These are phyloP conservation scores for Paramecium sonneborni DNA, from an alignment of 73 alveolate genomes.

Conservation along the genomic window DNA sequence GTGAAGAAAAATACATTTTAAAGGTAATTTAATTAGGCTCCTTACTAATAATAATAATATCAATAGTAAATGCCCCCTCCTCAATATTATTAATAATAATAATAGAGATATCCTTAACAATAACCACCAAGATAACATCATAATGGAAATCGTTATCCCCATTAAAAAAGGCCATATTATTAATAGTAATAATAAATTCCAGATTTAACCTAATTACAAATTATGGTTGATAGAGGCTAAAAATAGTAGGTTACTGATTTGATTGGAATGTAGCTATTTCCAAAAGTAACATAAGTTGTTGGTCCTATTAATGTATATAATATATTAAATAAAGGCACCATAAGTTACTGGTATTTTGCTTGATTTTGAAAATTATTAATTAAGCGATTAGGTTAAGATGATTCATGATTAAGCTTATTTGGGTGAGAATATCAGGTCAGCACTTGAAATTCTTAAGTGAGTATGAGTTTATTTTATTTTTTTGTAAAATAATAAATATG, in stretches of 20 bases:
- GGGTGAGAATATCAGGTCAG: constrained; percentile 44
- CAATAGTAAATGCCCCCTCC: neutral
- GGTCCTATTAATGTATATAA: constrained; percentile 14
- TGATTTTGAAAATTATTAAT: constrained; percentile 28
- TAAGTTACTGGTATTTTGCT: constrained; percentile 17
- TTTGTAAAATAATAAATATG: constrained; percentile 23
- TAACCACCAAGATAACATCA: neutral
- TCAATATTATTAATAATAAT: neutral
- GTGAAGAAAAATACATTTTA: neutral
- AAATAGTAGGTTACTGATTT: neutral
- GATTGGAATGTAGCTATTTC: constrained; percentile 7
- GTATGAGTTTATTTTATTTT: neutral
- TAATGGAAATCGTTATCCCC: neutral
- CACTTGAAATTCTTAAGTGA: constrained; percentile 37
- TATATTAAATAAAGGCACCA: constrained; percentile 8
- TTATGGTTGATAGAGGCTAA: constrained; percentile 3
- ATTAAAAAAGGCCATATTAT: neutral
- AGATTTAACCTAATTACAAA: neutral
- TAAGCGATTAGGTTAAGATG: constrained; percentile 5
- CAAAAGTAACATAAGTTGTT: constrained; percentile 23
- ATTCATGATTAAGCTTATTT: neutral
- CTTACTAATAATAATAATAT: neutral
- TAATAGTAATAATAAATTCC: neutral
- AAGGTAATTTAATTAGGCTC: neutral
- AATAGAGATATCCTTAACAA: neutral